phyloP scores from a whole-genome alignment of 495 filamentous ascomycete genomes.

The Aspergillus hancockii region DNA sequence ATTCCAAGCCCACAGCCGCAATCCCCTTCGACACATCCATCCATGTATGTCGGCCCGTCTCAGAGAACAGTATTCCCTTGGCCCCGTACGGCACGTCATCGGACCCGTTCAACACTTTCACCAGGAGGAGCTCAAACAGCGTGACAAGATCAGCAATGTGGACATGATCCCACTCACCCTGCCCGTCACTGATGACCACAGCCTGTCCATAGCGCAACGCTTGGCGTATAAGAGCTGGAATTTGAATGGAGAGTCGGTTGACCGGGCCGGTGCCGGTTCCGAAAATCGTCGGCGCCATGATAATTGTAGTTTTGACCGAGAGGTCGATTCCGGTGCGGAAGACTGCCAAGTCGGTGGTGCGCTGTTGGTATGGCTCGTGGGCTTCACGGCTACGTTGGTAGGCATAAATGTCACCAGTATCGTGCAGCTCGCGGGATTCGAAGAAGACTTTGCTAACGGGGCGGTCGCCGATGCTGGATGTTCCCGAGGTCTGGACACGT shows the following conservation, averaged over 20 bases:
- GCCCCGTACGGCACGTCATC: conserved; percentile 17
- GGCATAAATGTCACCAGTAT: no score
- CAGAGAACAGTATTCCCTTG: neutral
- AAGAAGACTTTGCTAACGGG: no score
- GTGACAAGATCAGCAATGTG: conserved; percentile 48
- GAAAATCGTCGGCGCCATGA: conserved; percentile 52
- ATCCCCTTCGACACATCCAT: neutral
- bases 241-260: conserved; percentile 42
- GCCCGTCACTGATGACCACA: conserved; percentile 37
- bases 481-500: no score
- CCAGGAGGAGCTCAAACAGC: conserved; percentile 36
- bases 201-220: conserved; percentile 29
- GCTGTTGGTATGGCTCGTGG: neutral
- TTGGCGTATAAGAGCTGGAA: conserved; percentile 29
- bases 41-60: neutral
- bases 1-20: neutral
- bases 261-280: conserved; percentile 46
- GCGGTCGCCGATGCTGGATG: no score
- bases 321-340: conserved; percentile 36
- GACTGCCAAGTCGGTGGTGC: conserved; percentile 48
- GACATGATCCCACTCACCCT: conserved; percentile 47
- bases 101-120: conserved; percentile 15
- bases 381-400: no score
- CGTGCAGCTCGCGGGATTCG: no score
- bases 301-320: conserved; percentile 45